Conservation (phyloP, 2,329 filamentous ascomycete species). For the Aspergillus pseudotamarii region DNA sequence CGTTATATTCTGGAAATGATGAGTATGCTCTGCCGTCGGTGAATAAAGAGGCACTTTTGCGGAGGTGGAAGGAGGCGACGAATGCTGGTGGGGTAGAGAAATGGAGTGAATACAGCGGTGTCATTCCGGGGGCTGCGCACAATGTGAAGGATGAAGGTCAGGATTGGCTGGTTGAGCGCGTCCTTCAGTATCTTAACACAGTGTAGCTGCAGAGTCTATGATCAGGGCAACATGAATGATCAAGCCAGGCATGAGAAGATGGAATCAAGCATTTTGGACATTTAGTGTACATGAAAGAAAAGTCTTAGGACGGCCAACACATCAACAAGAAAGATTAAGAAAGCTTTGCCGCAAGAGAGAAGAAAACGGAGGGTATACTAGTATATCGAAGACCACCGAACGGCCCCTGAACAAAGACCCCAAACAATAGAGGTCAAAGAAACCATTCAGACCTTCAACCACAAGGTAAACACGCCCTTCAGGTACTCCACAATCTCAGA, state of each 20-base stretch:
- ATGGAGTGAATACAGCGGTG: constrained; percentile 55
- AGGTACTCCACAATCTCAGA: constrained; percentile 97
- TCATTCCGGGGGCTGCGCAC: constrained; percentile 53
- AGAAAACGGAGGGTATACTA: constrained; percentile 17
- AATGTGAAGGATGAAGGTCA: constrained; percentile 54
- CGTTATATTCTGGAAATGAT: constrained; percentile 51
- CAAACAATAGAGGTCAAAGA: constrained; percentile 11
- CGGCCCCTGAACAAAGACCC: constrained; percentile 8
- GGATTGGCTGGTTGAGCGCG: constrained; percentile 41
- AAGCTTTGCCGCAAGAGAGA: constrained; percentile 10
- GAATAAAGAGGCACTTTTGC: constrained; percentile 48
- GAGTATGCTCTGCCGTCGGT: constrained; percentile 48
- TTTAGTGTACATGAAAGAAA: neutral
- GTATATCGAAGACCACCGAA: constrained; percentile 7
- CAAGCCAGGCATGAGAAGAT: neutral
- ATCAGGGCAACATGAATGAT: neutral
- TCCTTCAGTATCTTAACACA: constrained; percentile 36
- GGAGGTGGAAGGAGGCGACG: constrained; percentile 46
- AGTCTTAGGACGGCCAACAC: neutral
- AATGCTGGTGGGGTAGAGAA: constrained; percentile 40
- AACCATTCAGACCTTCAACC: constrained; percentile 68
- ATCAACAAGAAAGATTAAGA: neutral
- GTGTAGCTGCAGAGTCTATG: constrained; percentile 16
- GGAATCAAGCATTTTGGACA: neutral
- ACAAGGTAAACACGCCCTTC: constrained; percentile 77